Percentiles rank a stretch among this genome's conserved stretches.
Conservation (phyloP, 495 filamentous ascomycete species). For the Aspergillus campestris region DNA sequence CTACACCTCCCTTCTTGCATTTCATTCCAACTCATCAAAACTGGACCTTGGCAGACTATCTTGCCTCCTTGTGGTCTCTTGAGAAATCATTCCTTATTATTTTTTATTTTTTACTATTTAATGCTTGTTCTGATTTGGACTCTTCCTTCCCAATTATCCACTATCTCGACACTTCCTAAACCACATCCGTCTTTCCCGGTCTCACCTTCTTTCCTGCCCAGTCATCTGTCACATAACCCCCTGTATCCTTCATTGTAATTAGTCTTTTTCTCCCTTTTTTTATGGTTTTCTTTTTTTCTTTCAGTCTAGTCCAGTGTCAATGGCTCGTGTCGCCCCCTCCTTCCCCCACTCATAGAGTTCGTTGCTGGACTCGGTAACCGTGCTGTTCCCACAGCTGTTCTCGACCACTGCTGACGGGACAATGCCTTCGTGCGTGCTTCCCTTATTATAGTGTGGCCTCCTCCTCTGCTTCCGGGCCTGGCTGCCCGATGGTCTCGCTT, state of each 20-base stretch:
- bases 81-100: too few relatives aligned
- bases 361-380: constrained; percentile 18
- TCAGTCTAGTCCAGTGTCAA: too few relatives aligned
- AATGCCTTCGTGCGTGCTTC: constrained; percentile 6
- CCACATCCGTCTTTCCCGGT: constrained; percentile 16
- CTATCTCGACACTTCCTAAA: constrained; percentile 10
- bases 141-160: constrained; percentile 7
- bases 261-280: not conserved
- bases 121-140: not conserved
- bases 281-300: not conserved
- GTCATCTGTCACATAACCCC: not conserved
- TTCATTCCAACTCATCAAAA: not conserved
- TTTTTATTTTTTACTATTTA: too few relatives aligned
- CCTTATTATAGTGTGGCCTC: constrained; percentile 17
- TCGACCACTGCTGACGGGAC: constrained; percentile 15
- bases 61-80: too few relatives aligned
- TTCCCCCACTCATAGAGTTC: constrained; percentile 10
- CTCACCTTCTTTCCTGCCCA: constrained; percentile 6
- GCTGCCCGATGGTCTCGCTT: constrained; percentile 7
- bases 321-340: too few relatives aligned
- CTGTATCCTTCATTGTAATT: too few relatives aligned
- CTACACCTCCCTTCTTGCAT: not conserved
- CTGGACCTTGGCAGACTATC: too few relatives aligned
- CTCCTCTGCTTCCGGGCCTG: constrained; percentile 8
- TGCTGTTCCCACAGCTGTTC: constrained; percentile 11